Evolutionary conservation across 495 filamentous ascomycete genomes (phyloP).

Genomic region (Xylaria curta): DNA sequence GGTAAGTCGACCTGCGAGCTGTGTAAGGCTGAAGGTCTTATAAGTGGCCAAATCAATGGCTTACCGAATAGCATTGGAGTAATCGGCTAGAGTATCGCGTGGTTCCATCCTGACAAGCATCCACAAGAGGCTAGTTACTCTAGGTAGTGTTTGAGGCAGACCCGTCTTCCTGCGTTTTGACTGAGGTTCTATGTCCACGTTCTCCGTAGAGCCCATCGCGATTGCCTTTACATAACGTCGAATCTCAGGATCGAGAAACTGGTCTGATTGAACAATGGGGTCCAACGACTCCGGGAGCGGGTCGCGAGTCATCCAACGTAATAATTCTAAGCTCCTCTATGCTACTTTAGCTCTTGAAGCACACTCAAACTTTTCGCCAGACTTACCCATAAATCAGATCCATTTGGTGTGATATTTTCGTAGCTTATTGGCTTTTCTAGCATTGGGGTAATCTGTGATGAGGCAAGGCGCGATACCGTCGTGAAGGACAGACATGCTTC

Average conservation of each 20-base stretch:
- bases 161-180: conserved; percentile 44
- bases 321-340: conserved; percentile 44
- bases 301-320: conserved; percentile 34
- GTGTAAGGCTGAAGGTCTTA: conserved; percentile 21
- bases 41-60: conserved; percentile 26
- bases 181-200: conserved; percentile 31
- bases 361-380: not conserved
- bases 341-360: conserved; percentile 32
- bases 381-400: conserved; percentile 47
- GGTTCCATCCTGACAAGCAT: conserved; percentile 32
- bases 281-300: conserved; percentile 23
- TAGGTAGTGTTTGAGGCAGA: conserved; percentile 24
- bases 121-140: conserved; percentile 34
- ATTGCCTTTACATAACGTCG: conserved; percentile 37
- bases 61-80: conserved; percentile 39
- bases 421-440: conserved; percentile 36
- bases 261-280: conserved; percentile 28
- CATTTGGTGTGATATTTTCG: conserved; percentile 28
- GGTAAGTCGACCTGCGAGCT: conserved; percentile 35
- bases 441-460: conserved; percentile 40
- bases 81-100: conserved; percentile 21
- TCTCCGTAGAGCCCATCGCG: conserved; percentile 17
- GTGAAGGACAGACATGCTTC: conserved; percentile 37
- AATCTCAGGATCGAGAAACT: conserved; percentile 40
- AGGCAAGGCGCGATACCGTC: conserved; percentile 42